These are phyloP conservation scores for Xerocomellus dryophilus DNA, from an alignment of 768 basidiomycete species.

Conservation along the genomic window DNA sequence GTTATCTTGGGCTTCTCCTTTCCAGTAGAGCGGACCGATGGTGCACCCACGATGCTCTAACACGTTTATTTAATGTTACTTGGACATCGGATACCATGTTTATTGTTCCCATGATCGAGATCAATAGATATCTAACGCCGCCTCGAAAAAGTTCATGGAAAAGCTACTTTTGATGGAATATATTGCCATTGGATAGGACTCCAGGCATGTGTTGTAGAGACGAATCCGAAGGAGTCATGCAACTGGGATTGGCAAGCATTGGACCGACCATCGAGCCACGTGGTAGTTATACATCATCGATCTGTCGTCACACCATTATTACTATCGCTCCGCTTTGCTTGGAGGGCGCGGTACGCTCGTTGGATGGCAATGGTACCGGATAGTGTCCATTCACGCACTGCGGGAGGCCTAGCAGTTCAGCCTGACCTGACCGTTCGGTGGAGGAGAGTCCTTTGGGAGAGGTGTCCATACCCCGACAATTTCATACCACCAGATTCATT, in stretches of 20 bases:
- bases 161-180: conserved; percentile 1
- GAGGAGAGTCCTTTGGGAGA: conserved; percentile 80
- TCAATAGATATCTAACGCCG: conserved; percentile 14
- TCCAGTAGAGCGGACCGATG: conserved; percentile 21
- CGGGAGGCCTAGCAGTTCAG: neutral
- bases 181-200: neutral
- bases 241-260: conserved; percentile 1
- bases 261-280: conserved; percentile 6
- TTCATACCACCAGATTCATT: conserved; percentile 75
- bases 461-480: conserved; percentile 77
- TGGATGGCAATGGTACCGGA: neutral
- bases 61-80: conserved; percentile 33
- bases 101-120: conserved; percentile 30
- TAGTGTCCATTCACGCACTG: neutral
- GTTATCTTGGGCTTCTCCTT: conserved; percentile 25
- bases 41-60: conserved; percentile 30
- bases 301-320: neutral
- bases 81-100: conserved; percentile 21
- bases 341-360: neutral
- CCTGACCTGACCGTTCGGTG: conserved; percentile 38
- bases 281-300: neutral
- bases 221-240: conserved; percentile 14
- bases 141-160: conserved; percentile 3
- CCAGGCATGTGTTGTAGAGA: neutral
- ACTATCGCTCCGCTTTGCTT: neutral